Base-by-base conservation (phyloP, 805 yeast genomes). In the Lachancea quebecensis region DNA sequence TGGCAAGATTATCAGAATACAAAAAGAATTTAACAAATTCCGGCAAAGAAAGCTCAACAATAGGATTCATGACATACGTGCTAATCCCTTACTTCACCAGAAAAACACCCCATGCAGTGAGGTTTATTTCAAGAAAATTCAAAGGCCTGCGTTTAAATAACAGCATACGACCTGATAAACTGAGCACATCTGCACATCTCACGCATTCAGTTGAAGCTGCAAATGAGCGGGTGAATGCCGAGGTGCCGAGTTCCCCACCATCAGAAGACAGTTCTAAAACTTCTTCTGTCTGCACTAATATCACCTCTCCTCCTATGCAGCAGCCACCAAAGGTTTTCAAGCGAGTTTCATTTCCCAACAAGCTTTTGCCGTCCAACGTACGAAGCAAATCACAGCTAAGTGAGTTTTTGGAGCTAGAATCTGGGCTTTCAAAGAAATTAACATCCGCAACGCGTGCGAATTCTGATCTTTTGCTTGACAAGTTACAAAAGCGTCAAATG, bases 51-150 rank as follows among this genome's bases (percentile, higher is more conserved):
- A 62, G 68, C 6, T 68, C 73, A 11, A 63, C 73, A 0, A 50
- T 59, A 15, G 79, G 78, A 3, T 79, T 77, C 53, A 59, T 76
- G 33, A 76, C 72, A 3, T 73, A 72, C 49, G 76, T 78, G 8
- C 47, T 79, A 2, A 67, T 78, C 1, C 83, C 84, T 0, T 77
- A 72, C 57, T 79, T 67, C 55, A 73, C 67, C 41, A 71, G 70
- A 45, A 71, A 65, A 47, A 58, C 77, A 3, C 83, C 84, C 0
- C 53, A 63, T 35, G 60, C 74, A 3, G 70, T 76, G 8, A 69
- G 68, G 40, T 72, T 70, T 47, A 61, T 77, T 17, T 64, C 76
- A 5, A 68, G 68, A 16, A 74, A 71, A 44, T 64, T 78, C 39
- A 78, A 75, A 47, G 76, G 74, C 11, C 75, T 74, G 56, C 69